Evolutionary conservation across 1,139 yeast genomes (phyloP), one percentile per base, ranked within the genome.

Genomic region (Candida labiduridarum): DNA sequence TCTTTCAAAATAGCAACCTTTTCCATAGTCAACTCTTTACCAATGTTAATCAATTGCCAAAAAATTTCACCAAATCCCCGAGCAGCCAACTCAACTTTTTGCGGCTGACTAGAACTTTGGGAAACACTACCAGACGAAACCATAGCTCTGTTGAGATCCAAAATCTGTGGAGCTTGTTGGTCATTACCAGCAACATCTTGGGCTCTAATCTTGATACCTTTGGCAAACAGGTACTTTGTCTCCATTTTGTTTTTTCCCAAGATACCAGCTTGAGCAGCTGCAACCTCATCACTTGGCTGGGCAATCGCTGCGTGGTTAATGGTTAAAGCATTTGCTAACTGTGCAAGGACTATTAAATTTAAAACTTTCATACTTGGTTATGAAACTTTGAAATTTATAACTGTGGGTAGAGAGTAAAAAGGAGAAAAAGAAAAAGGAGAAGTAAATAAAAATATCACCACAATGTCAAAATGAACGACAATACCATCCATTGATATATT

Each of bases 1-100:
- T 52, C 55, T 42, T 48, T 53, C 49, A 54, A 54, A 33, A 49
- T 49, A 9, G 45, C 36, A 49, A 54, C 47, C 44, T 54, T 54
- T 25, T 52, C 55, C 34, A 51, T 34, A 29, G 56, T 52, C 33
- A 52, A 35, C 15, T 53, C 52, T 36, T 54, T 54, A 14, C 56
- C 54, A 40, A 51, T 44, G 31, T 43, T 45, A 42, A 53, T 49
- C 48, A 53, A 49, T 42, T 50, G 53, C 56, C 56, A 54, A 47
- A 54, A 49, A 25, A 49, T 42, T n/a, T 51, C 51, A 14, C 50
- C 46, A 45, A 53, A 49, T 7, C 56, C 56, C n/a, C 52, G 46
- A 4, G 50, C 18, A 30, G 42, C 49, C 44, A 47, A 38, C 33
- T 49, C 49, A 41, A 46, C 45, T 29, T 38, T 44, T 40, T 27